Evolutionary conservation across 2,329 filamentous ascomycete genomes (phyloP), one percentile per base, ranked within the genome.

Genomic region (Fusarium sacchari): DNA sequence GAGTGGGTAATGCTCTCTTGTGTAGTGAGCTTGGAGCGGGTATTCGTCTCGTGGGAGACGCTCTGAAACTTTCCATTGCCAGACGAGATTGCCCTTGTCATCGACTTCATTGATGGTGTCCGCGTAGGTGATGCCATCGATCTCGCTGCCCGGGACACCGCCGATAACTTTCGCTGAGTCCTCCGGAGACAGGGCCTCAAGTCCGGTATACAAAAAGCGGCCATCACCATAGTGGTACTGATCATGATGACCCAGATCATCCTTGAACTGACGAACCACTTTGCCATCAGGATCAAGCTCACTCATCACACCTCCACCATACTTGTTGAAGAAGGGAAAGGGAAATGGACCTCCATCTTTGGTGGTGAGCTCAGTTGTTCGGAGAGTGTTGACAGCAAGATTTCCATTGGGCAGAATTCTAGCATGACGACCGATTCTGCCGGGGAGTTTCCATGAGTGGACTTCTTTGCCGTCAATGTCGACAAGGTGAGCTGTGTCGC

Each of bases 321-420:
- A 80, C 28, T 80, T 80, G 71, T 79, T 72, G 49, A 79, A 80
- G 63, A 79, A 80, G 6, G 74, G 77, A 26, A 80, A 80, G 0
- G 78, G 78, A 18, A 65, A 79, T 1, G 76, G 70, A 0, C 69
- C 73, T 1, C 75, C 77, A 32, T 77, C 66, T 9, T 66, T 69
- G 13, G 74, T 78, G 1, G 65, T 73, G 3, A 65, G 32, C 3
- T 76, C 43, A 24, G 64, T 14, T 7, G 64, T 55, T 1, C 74
- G 74, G 4, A 80, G 73, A 4, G 79, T 80, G 34, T 80, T 80
- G 55, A 79, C 79, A 2, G 79, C 78, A 2, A 80, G 76, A 18
- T 80, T 80, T 1, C 79, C 79, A 2, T 77, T 80, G 7, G 74
- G 72, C 0, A 80, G 72, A 42, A 80, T 74, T 13, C 67, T 60